Conservation (phyloP, 305 asterid species). For the Nicotiana rustica region DNA sequence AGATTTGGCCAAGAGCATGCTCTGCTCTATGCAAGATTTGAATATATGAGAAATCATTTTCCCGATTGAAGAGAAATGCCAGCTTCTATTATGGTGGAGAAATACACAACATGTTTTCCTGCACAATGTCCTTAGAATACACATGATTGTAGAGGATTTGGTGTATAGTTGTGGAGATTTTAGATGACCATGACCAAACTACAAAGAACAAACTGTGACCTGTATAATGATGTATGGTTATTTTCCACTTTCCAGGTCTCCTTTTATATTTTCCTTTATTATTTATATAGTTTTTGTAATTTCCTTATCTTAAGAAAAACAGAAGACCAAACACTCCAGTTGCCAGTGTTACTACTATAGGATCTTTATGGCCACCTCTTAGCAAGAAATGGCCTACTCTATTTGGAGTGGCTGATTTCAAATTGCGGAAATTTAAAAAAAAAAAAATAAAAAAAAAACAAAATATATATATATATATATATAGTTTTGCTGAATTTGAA, state of each 20-base stretch:
- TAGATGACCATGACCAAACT: conserved; percentile 4
- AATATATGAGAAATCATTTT: not conserved
- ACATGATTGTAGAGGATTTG: not conserved
- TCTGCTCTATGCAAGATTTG: not conserved
- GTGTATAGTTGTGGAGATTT: conserved; percentile 17
- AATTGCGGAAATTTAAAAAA: too few species aligned
- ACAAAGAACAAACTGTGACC: not conserved
- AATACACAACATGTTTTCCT: conserved; percentile 1
- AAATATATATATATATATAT: too few species aligned
- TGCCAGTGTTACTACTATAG: too few species aligned
- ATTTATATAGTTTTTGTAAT: not conserved
- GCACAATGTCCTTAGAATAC: conserved; percentile 14
- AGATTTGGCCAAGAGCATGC: conserved; percentile 20
- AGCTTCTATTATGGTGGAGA: not conserved
- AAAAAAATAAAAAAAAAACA: too few species aligned
- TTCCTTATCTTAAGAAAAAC: not conserved
- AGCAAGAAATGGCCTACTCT: too few species aligned
- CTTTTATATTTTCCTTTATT: not conserved
- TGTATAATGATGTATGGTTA: not conserved
- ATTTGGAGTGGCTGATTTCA: too few species aligned
- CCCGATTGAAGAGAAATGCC: not conserved
- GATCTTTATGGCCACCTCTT: too few species aligned
- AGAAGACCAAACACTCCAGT: not conserved
- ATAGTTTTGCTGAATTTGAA: too few species aligned
- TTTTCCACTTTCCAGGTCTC: not conserved